These are phyloP conservation scores for Hura crepitans DNA, from an alignment of 441 rosid genomes.

Conservation along the genomic window DNA sequence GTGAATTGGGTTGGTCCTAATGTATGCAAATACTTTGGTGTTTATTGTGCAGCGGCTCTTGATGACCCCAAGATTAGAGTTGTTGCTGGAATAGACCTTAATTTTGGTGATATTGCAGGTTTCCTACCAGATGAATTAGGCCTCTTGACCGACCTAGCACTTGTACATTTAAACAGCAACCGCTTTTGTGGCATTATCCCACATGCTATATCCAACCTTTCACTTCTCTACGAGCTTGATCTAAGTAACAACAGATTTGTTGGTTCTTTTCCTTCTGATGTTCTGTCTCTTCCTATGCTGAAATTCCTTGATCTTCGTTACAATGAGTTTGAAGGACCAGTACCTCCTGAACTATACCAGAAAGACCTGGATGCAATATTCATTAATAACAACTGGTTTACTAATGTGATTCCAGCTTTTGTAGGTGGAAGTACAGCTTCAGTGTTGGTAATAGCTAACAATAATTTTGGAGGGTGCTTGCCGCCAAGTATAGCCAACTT, in stretches of 20 bases:
- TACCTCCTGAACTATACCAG: constrained; percentile 66
- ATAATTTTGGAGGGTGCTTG: constrained; percentile 70
- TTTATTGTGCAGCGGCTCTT: constrained; percentile 52
- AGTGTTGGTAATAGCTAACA: constrained; percentile 77
- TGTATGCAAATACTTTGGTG: constrained; percentile 66
- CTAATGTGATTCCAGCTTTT: constrained; percentile 44
- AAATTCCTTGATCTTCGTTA: constrained; percentile 67
- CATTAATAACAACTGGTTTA: constrained; percentile 68
- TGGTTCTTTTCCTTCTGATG: constrained; percentile 63
- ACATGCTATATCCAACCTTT: constrained; percentile 47
- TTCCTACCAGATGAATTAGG: constrained; percentile 72
- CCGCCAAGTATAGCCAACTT: constrained; percentile 60
- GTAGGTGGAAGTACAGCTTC: constrained; percentile 47
- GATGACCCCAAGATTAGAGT: constrained; percentile 42
- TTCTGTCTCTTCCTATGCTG: constrained; percentile 60
- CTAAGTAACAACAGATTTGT: constrained; percentile 82
- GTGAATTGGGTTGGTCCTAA: constrained; percentile 63
- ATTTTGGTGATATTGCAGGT: constrained; percentile 69
- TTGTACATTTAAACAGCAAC: constrained; percentile 77
- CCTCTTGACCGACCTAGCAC: constrained; percentile 59
- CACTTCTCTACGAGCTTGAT: constrained; percentile 74
- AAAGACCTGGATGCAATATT: constrained; percentile 75
- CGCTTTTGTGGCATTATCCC: constrained; percentile 77
- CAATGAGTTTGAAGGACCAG: constrained; percentile 83
- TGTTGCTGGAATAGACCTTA: constrained; percentile 77